Percentiles rank a stretch among this genome's conserved stretches.
Conservation (phyloP, 2,329 filamentous ascomycete genomes). For the Hortaea werneckii region DNA sequence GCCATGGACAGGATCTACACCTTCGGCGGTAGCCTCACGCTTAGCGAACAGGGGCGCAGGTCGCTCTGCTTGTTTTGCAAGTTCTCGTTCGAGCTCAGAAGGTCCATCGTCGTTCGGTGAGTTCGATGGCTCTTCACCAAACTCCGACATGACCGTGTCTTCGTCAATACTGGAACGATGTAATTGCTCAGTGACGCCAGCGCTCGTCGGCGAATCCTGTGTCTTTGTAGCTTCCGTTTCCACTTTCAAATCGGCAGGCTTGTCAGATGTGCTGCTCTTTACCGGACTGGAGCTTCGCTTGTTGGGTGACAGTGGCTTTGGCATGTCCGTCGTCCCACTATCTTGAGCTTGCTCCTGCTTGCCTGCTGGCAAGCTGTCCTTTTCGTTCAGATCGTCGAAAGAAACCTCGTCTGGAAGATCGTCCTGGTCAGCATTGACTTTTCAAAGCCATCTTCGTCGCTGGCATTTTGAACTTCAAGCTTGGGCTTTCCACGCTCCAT, state of each 20-base stretch:
- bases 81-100: slow-evolving; percentile 22
- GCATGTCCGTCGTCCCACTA: slow-evolving; percentile 13
- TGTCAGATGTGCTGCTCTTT: slow-evolving; percentile 2
- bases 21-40: slow-evolving; percentile 16
- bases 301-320: slow-evolving; percentile 20
- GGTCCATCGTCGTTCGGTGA: slow-evolving; percentile 20
- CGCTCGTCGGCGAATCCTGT: slow-evolving; percentile 40
- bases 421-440: slow-evolving; percentile 60
- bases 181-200: slow-evolving; percentile 46
- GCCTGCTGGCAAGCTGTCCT: slow-evolving; percentile 16
- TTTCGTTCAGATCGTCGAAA: slow-evolving; percentile 57
- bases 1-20: slow-evolving; percentile 6
- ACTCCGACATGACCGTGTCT: slow-evolving; percentile 41
- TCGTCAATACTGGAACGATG: slow-evolving; percentile 50
- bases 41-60: slow-evolving; percentile 56
- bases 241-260: slow-evolving; percentile 10
- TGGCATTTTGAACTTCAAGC: slow-evolving; percentile 68
- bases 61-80: slow-evolving; percentile 46
- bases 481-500: slow-evolving; percentile 40
- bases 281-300: slow-evolving; percentile 14
- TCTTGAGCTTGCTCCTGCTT: slow-evolving; percentile 13
- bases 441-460: slow-evolving; percentile 92
- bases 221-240: slow-evolving; percentile 23
- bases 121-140: slow-evolving; percentile 22
- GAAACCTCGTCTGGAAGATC: slow-evolving; percentile 51